Base-by-base conservation (phyloP, 768 basidiomycete species). In the Pholiota microspora region DNA sequence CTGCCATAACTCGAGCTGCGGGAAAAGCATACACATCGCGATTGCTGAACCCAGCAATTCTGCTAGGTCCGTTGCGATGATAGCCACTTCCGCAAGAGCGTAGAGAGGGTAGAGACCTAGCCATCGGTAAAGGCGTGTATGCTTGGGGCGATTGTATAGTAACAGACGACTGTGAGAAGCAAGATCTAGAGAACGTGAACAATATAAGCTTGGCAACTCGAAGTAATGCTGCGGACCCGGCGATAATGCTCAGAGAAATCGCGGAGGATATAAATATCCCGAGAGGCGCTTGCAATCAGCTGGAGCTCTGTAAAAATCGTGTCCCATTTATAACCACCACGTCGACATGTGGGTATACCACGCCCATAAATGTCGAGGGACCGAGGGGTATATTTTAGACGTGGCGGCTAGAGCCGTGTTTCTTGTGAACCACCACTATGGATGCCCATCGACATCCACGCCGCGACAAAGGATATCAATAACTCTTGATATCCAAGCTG, bases 1-100 rank as follows among this genome's bases (percentile, higher is more conserved):
- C 3, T 81, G 84, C 83, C 85, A 90, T 4, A 91, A 69, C 35
- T 88, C 77, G 5, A 91, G 74, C 23, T 65, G 66, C 0, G 88
- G 89, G 64, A 90, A 87, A 34, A 91, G 75, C 71, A 94, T 75
- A 64, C 83, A 83, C 42, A 94, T 73, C 0, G 87, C 91, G 49
- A 93, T 92, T 12, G 91, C 92, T 38, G 85, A 88, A 4, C 92
- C 86, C 18, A 94, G 71, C 13, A 94, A 74, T 67, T 94, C 92
- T 7, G 90, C 88, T 31, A 94, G 74, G 65, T 92, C 90, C 4
- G 89, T 92, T 9, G 84, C 80, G 21, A 90, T 79, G 62, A 92
- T 86, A 49, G 86, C 88, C 5, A 88, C 67, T 64, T 92, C 89
- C 0, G 87, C 69, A 16, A 88, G 65, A 28, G 70, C 55, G 57